Evolutionary conservation across 2,329 filamentous ascomycete genomes (phyloP).

Genomic region (Trichoderma sp.): DNA sequence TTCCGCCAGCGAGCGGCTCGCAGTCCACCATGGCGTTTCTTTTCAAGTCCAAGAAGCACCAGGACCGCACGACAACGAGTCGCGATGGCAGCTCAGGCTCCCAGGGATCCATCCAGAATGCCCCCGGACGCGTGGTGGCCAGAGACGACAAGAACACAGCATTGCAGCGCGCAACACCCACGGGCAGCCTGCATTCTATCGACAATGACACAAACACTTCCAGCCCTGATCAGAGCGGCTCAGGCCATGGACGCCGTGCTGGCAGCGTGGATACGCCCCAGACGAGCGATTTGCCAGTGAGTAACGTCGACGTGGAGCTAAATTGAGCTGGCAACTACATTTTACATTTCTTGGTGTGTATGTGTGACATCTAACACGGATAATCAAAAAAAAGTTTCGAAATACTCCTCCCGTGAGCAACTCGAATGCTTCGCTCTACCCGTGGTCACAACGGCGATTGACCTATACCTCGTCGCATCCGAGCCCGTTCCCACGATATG

Average conservation of each 20-base stretch:
- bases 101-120: slow-evolving; percentile 54
- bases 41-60: slow-evolving; percentile 80
- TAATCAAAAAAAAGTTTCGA: slow-evolving; percentile 21
- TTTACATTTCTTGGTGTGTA: neutral
- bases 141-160: slow-evolving; percentile 59
- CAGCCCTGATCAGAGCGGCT: slow-evolving; percentile 62
- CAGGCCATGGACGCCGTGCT: slow-evolving; percentile 58
- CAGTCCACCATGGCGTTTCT: slow-evolving; percentile 72
- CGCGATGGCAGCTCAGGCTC: slow-evolving; percentile 57
- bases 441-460: slow-evolving; percentile 89
- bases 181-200: slow-evolving; percentile 76
- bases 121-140: slow-evolving; percentile 47
- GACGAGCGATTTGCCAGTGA: slow-evolving; percentile 48
- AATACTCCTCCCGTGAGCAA: slow-evolving; percentile 50
- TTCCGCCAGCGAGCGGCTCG: slow-evolving; percentile 45
- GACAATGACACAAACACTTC: slow-evolving; percentile 60
- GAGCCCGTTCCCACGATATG: slow-evolving; percentile 94
- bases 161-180: slow-evolving; percentile 68
- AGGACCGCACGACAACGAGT: slow-evolving; percentile 62
- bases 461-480: slow-evolving; percentile 81
- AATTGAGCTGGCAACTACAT: slow-evolving; percentile 1
- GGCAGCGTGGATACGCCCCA: slow-evolving; percentile 53
- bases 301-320: slow-evolving; percentile 32
- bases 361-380: slow-evolving; percentile 14
- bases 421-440: slow-evolving; percentile 82